A percentile compares a stretch with the other conserved stretches of the same genome.
These are phyloP conservation scores for Botrytis tulipae DNA, from an alignment of 2,329 filamentous ascomycete species.

Conservation along the genomic window DNA sequence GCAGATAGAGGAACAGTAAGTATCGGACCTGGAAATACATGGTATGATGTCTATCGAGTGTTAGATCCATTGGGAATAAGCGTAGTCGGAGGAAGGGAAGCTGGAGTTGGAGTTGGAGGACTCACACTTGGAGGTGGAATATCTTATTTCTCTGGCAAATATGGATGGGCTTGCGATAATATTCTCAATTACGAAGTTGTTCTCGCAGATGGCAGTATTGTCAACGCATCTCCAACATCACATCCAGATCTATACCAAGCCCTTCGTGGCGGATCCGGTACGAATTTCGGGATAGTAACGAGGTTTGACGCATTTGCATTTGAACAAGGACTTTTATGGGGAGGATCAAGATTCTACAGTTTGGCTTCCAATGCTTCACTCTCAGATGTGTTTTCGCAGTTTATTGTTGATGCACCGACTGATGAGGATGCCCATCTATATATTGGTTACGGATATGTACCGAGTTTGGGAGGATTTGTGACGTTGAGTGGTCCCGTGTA, in stretches of 20 bases:
- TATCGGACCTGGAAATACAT: slow-evolving; percentile 41
- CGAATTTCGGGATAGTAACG: slow-evolving; percentile 38
- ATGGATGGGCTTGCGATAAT: slow-evolving; percentile 30
- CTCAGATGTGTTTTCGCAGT: slow-evolving; percentile 24
- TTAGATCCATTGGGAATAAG: slow-evolving; percentile 38
- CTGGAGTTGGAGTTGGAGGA: slow-evolving; percentile 29
- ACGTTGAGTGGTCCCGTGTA: not conserved
- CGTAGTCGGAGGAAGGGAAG: slow-evolving; percentile 42
- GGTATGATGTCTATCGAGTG: slow-evolving; percentile 41
- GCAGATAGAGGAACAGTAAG: slow-evolving; percentile 34
- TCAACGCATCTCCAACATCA: slow-evolving; percentile 31
- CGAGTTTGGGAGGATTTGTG: not conserved
- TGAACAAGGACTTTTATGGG: slow-evolving; percentile 28
- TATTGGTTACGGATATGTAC: not conserved
- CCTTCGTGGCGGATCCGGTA: slow-evolving; percentile 38
- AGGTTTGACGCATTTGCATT: slow-evolving; percentile 46
- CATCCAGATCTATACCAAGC: slow-evolving; percentile 39
- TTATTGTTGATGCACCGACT: slow-evolving; percentile 9
- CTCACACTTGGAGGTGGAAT: slow-evolving; percentile 31
- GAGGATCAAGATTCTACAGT: slow-evolving; percentile 24
- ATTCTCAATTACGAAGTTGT: slow-evolving; percentile 35
- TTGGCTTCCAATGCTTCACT: slow-evolving; percentile 18
- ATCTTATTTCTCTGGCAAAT: slow-evolving; percentile 28
- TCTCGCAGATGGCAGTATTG: slow-evolving; percentile 35
- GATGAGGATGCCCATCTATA: slow-evolving; percentile 1